Conservation (phyloP, 2,329 filamentous ascomycete genomes). For the Alternaria gansuensis region DNA sequence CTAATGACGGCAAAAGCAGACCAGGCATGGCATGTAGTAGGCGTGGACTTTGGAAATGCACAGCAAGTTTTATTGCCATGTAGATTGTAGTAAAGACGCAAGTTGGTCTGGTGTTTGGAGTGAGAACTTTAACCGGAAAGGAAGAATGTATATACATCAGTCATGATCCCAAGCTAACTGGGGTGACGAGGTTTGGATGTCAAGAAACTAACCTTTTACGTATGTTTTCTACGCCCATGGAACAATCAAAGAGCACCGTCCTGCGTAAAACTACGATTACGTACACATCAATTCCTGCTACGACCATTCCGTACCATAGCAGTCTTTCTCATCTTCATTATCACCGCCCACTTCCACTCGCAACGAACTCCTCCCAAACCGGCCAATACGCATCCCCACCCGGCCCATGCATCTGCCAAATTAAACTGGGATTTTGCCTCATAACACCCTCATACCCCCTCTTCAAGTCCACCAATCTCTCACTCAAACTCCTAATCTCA, state of each 20-base stretch:
- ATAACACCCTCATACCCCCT: slow-evolving; percentile 32
- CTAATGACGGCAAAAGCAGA: neutral
- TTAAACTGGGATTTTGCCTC: slow-evolving; percentile 39
- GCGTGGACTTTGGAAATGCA: neutral
- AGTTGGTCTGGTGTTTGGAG: neutral
- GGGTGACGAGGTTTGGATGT: neutral
- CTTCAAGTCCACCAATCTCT: slow-evolving; percentile 36
- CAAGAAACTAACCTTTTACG: neutral
- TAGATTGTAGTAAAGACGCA: no score
- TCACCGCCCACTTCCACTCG: neutral
- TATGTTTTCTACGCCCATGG: neutral
- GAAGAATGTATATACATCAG: neutral
- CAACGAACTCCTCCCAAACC: slow-evolving; percentile 23
- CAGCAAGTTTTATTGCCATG: neutral
- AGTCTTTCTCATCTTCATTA: neutral
- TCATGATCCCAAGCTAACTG: no score
- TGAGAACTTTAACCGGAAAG: neutral
- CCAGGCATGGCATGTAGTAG: neutral
- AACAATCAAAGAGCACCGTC: neutral
- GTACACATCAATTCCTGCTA: neutral
- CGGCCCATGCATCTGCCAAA: slow-evolving; percentile 37
- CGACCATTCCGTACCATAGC: neutral
- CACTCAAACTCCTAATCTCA: slow-evolving; percentile 37
- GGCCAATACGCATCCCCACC: slow-evolving; percentile 27
- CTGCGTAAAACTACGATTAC: neutral